Conservation (phyloP, 1,139 yeast species). For the Groenewaldozyma auringiensis region DNA sequence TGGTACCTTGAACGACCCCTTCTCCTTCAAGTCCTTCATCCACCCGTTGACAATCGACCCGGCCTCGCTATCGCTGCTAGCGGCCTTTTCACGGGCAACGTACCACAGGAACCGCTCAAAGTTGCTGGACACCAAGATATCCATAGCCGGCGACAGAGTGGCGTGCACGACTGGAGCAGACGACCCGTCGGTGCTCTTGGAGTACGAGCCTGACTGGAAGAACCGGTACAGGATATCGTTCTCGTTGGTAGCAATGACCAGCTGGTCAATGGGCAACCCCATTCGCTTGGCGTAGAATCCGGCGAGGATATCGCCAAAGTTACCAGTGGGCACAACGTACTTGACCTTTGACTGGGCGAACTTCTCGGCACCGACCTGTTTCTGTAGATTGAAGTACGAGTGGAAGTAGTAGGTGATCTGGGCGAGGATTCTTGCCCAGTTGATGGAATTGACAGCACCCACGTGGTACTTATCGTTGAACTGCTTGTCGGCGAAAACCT, state of each 20-base stretch:
- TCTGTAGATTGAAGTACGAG: slow-evolving; percentile 70
- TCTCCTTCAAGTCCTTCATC: slow-evolving; percentile 70
- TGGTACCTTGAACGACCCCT: slow-evolving; percentile 72
- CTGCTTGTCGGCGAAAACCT: slow-evolving; percentile 79
- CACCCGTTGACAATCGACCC: slow-evolving; percentile 64
- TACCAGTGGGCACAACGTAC: slow-evolving; percentile 94
- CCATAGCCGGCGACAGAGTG: slow-evolving; percentile 97
- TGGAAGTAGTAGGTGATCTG: slow-evolving; percentile 95
- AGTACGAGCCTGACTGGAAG: slow-evolving; percentile 75
- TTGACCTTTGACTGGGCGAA: slow-evolving; percentile 40
- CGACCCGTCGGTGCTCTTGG: slow-evolving; percentile 38
- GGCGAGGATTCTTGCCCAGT: slow-evolving; percentile 98
- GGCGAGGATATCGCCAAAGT: slow-evolving; percentile 95
- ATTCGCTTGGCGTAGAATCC: slow-evolving; percentile 90
- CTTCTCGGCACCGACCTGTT: slow-evolving; percentile 29
- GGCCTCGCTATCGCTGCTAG: slow-evolving; percentile 56
- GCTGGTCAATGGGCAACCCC: slow-evolving; percentile 86
- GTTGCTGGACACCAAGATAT: slow-evolving; percentile 86
- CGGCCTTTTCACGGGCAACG: slow-evolving; percentile 64
- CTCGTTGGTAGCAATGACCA: slow-evolving; percentile 91
- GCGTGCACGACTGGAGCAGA: slow-evolving; percentile 64
- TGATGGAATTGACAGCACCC: slow-evolving; percentile 96
- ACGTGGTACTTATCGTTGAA: slow-evolving; percentile 86
- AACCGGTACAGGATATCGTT: slow-evolving; percentile 93
- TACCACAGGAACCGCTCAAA: slow-evolving; percentile 96